Conservation (phyloP, 1,139 yeast genomes). For the Scheffersomyces titani region DNA sequence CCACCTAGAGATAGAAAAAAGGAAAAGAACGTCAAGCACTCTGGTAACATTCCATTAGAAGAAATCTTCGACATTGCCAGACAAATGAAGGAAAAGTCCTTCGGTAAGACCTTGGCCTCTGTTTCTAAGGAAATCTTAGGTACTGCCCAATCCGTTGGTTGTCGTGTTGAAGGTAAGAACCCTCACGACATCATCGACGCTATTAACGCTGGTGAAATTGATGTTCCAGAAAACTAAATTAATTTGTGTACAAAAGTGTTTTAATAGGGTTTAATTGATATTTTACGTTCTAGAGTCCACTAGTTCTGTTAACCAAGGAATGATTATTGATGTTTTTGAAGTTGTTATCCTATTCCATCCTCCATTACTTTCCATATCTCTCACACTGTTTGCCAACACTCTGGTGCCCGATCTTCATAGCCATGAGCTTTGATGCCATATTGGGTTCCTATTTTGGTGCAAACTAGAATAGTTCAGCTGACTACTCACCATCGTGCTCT, state of each 20-base stretch:
- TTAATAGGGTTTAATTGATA: constrained; percentile 37
- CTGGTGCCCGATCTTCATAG: constrained; percentile 71
- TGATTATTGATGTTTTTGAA: constrained; percentile 4
- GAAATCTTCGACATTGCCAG: constrained; percentile 98
- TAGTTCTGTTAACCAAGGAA: background rate
- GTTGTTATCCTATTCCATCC: constrained; percentile 8
- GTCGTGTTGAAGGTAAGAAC: constrained; percentile 99
- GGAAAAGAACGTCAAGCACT: constrained; percentile 99
- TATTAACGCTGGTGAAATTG: constrained; percentile 97
- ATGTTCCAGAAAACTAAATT: constrained; percentile 84
- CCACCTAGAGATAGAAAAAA: constrained; percentile 99
- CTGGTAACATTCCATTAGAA: constrained; percentile 97
- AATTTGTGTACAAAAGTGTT: constrained; percentile 36
- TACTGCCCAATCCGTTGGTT: constrained; percentile 99
- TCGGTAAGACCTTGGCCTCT: constrained; percentile 96
- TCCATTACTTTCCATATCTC: constrained; percentile 1
- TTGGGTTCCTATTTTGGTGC: constrained; percentile 95
- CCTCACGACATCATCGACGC: constrained; percentile 99
- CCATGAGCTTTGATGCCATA: constrained; percentile 38
- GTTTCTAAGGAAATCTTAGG: constrained; percentile 99
- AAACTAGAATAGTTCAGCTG: constrained; percentile 75
- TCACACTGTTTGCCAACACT: constrained; percentile 81
- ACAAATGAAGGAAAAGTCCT: constrained; percentile 95
- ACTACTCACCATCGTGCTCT: constrained; percentile 63
- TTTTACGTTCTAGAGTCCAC: constrained; percentile 9